Percentiles rank a stretch among this genome's conserved stretches.
Evolutionary conservation across 1,284 basidiomycete species (phyloP).

Genomic region (Cystobasidium pallidum): DNA sequence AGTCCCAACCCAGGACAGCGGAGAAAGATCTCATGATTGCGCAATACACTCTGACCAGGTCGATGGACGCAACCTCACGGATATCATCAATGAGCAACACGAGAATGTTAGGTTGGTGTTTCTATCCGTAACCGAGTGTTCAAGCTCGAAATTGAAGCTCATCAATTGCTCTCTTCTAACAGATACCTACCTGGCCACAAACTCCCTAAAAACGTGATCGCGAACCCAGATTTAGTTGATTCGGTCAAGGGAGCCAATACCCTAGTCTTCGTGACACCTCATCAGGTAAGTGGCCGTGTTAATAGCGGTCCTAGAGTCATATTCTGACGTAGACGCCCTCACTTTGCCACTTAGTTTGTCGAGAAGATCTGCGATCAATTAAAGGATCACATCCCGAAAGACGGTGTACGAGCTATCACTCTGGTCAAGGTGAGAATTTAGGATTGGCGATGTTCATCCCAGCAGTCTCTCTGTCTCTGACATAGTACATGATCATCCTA

Average conservation of each 20-base stretch:
- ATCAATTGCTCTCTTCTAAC: not conserved
- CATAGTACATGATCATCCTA: too few relatives aligned
- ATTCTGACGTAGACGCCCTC: not conserved
- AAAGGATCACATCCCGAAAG: slow-evolving; percentile 57
- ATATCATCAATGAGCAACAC: slow-evolving; percentile 61
- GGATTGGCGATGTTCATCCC: too few relatives aligned
- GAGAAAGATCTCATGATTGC: slow-evolving; percentile 22
- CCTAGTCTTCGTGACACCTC: slow-evolving; percentile 64
- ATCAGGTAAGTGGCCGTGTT: slow-evolving; percentile 59
- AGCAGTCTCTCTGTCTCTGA: too few relatives aligned
- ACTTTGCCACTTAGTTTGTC: slow-evolving; percentile 55
- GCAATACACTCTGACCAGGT: slow-evolving; percentile 49
- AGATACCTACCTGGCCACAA: slow-evolving; percentile 62
- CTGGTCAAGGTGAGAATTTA: slow-evolving; percentile 58
- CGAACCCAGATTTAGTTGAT: slow-evolving; percentile 60
- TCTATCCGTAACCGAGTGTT: not conserved
- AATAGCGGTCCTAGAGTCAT: too few relatives aligned
- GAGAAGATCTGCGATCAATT: slow-evolving; percentile 56
- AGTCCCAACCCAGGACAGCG: not conserved
- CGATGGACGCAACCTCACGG: slow-evolving; percentile 62
- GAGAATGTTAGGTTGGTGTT: slow-evolving; percentile 61
- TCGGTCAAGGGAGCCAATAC: slow-evolving; percentile 63
- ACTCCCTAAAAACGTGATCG: slow-evolving; percentile 63
- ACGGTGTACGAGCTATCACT: slow-evolving; percentile 59
- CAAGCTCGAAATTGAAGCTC: not conserved